phyloP scores from a whole-genome alignment of 75 land plant genomes.

The Adiantum capillusveneris region DNA sequence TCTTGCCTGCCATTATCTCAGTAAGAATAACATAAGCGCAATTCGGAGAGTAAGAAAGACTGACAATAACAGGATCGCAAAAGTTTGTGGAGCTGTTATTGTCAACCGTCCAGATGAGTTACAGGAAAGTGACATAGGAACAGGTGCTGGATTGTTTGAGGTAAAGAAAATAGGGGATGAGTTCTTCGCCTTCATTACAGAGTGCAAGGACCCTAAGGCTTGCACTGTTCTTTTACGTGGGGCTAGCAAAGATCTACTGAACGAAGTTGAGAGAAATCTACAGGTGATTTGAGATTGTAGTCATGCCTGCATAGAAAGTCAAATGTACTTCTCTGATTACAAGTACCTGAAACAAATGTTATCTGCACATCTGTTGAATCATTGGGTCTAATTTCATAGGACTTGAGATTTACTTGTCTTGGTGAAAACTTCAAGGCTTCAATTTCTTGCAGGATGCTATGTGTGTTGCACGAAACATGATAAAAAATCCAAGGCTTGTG shows the following conservation, averaged over 20 bases:
- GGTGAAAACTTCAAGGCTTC: too few species aligned
- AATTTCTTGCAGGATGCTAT: constrained; percentile 64
- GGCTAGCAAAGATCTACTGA: constrained; percentile 88
- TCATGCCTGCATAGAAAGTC: too few species aligned
- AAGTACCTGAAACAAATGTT: too few species aligned
- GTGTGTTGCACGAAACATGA: constrained; percentile 88
- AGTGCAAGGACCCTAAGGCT: constrained; percentile 93
- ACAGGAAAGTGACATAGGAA: constrained; percentile 94
- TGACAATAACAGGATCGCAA: constrained; percentile 90
- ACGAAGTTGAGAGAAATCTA: constrained; percentile 95
- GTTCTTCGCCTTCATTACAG: constrained; percentile 77
- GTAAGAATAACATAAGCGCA: constrained; percentile 87
- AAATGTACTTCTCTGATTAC: too few species aligned
- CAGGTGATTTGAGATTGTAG: constrained; percentile 44
- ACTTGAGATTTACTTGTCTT: too few species aligned
- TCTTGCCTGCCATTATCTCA: constrained; percentile 79
- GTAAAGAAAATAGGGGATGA: constrained; percentile 94
- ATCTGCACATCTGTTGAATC: too few species aligned
- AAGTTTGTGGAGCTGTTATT: constrained; percentile 91
- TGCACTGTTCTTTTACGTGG: constrained; percentile 91
- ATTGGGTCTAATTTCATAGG: too few species aligned
- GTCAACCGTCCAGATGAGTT: constrained; percentile 94
- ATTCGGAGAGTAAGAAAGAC: constrained; percentile 83
- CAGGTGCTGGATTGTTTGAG: constrained; percentile 92
- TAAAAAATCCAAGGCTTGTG: constrained; percentile 90